Conservation (phyloP, 495 filamentous ascomycete genomes). For the Tirmania nivea region DNA sequence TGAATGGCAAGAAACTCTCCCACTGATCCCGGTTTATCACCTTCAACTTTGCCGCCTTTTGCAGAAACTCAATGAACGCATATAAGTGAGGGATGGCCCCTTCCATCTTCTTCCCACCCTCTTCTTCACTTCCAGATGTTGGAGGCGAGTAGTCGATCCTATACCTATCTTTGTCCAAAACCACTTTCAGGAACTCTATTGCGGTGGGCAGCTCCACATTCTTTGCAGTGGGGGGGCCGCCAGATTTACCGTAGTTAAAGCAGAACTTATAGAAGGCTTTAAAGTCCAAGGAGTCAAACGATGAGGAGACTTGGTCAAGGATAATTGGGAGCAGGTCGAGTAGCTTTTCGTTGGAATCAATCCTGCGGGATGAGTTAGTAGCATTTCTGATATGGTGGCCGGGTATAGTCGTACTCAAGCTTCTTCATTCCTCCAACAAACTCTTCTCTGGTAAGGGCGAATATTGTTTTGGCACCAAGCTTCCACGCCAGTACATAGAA, state of each 20-base stretch:
- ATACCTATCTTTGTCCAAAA: slow-evolving; percentile 10
- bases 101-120: not conserved
- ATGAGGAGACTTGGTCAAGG: slow-evolving; percentile 2
- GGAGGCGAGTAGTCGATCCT: not conserved
- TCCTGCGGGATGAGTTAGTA: slow-evolving; percentile 5
- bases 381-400: not conserved
- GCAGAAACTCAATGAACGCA: slow-evolving; percentile 15
- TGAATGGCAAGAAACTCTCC: slow-evolving; percentile 19
- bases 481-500: slow-evolving; percentile 14
- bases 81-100: slow-evolving; percentile 12
- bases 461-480: slow-evolving; percentile 8
- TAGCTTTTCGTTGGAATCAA: slow-evolving; percentile 11
- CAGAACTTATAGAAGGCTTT: slow-evolving; percentile 17
- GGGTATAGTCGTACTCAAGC: slow-evolving; percentile 4
- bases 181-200: slow-evolving; percentile 8
- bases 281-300: slow-evolving; percentile 7
- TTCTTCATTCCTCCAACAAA: slow-evolving; percentile 10
- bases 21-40: slow-evolving; percentile 19
- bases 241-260: slow-evolving; percentile 15
- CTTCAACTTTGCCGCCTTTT: slow-evolving; percentile 5
- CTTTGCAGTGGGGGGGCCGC: slow-evolving; percentile 8
- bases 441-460: slow-evolving; percentile 10
- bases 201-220: slow-evolving; percentile 12
- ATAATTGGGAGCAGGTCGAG: slow-evolving; percentile 6
- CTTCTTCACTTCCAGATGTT: not conserved